These are phyloP conservation scores for Aspergillus unguis DNA, from an alignment of 2,329 filamentous ascomycete genomes.

Conservation along the genomic window DNA sequence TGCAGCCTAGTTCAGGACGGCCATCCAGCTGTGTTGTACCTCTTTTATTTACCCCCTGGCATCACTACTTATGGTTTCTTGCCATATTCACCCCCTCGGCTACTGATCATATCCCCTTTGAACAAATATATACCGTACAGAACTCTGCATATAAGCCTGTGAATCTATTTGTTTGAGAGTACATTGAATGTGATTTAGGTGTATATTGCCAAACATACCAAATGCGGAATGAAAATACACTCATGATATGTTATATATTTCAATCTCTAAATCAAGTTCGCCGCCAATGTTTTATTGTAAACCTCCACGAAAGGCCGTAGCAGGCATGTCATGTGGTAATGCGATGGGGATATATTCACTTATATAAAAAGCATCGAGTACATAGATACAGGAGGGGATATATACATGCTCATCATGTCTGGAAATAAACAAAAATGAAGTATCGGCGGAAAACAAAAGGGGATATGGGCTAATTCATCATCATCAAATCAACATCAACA, in stretches of 20 bases:
- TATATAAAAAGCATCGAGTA: background rate
- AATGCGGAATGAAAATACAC: too few relatives aligned
- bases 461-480: background rate
- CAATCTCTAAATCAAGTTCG: too few relatives aligned
- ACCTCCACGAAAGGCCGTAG: too few relatives aligned
- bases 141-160: conserved; percentile 2
- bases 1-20: background rate
- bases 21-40: background rate
- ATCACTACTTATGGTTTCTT: background rate
- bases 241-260: too few relatives aligned
- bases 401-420: conserved; percentile 5
- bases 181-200: background rate
- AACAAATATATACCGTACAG: conserved; percentile 1
- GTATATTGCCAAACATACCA: background rate
- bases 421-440: background rate
- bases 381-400: conserved; percentile 7
- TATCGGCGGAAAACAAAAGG: background rate
- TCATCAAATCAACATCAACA: background rate
- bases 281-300: too few relatives aligned
- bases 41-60: background rate
- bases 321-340: background rate
- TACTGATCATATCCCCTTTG: background rate
- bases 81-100: background rate
- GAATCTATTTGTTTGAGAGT: background rate
- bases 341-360: conserved; percentile 6